Evolutionary conservation across 164 flowering plant genomes (phyloP), one percentile per base, ranked within the genome.

Genomic region (Piper longum): DNA sequence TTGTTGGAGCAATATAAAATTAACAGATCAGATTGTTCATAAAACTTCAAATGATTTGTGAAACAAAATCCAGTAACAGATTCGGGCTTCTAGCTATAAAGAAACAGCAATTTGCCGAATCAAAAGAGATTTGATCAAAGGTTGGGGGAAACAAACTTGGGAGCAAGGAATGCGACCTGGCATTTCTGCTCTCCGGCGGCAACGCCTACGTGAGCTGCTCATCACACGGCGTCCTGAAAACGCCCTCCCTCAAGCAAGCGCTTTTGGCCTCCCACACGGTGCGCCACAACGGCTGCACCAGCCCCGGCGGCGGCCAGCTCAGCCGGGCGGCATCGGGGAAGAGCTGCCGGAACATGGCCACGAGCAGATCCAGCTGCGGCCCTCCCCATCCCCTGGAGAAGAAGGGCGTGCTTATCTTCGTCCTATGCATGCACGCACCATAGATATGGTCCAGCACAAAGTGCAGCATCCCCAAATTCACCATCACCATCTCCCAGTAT

Each of bases 361-460:
- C 99, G 12, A 93, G 66, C 60, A 84, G 71, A 56, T 85, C 93
- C 64, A 93, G 89, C 83, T 85, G 84, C 51, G 72, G 57, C 1
- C 98, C 97, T 39, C 97, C 99, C 99, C 96, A 93, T 54, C 99
- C 99, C 66, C 85, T 75, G 0, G 99, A 93, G 65, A 93, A 93
- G 67, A 93, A 93, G 7, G 81, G 97, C 11, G 97, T 77, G 71
- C 85, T 85, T 44, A 90, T 56, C 70, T 80, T 90, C 14, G 91
- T 83, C 64, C 99, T 66, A 71, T 93, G 95, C 67, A 93, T 70
- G 57, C 85, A 85, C 66, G 99, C 97, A 43, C 97, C 96, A 63
- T 93, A 93, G 44, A 93, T 73, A 72, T 93, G 99, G 76, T 93
- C 99, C 68, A 93, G 57, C 16, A 93, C 89, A 77, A 86, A 85